These are phyloP conservation scores for Fraxinus excelsior DNA, from an alignment of 257 asterid genomes.

Conservation along the genomic window DNA sequence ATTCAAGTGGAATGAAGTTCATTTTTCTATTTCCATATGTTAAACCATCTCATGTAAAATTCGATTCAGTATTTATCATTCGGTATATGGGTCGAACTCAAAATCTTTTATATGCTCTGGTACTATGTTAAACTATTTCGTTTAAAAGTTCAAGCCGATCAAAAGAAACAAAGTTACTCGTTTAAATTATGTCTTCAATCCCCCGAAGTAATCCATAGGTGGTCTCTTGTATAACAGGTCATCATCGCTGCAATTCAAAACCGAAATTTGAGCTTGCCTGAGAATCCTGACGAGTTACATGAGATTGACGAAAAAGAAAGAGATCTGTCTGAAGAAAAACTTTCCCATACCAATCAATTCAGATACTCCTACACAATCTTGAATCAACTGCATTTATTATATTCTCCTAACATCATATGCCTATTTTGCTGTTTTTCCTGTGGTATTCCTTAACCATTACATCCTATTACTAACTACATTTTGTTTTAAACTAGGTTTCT, in stretches of 20 bases:
- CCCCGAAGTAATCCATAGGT: neutral
- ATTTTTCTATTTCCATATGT: too few species aligned
- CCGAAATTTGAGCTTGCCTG: slow-evolving; percentile 33
- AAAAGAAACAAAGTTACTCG: neutral
- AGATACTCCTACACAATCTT: slow-evolving; percentile 19
- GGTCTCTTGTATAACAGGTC: slow-evolving; percentile 30
- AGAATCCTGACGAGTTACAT: slow-evolving; percentile 16
- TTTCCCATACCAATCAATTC: slow-evolving; percentile 36
- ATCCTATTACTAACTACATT: neutral
- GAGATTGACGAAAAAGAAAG: slow-evolving; percentile 24
- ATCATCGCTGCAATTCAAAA: slow-evolving; percentile 37
- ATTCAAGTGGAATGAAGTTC: too few species aligned
- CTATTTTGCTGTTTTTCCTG: neutral
- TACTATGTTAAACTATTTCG: too few species aligned
- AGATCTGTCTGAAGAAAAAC: slow-evolving; percentile 28
- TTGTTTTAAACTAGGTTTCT: slow-evolving; percentile 33
- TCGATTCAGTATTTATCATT: too few species aligned
- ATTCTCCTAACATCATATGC: neutral
- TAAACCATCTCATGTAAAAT: too few species aligned
- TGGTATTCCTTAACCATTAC: neutral
- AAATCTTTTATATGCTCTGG: too few species aligned
- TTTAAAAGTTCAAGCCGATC: neutral
- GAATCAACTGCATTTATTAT: neutral
- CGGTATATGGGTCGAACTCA: neutral
- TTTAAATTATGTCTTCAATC: neutral